Conservation (phyloP, 768 basidiomycete genomes). For the Coprinopsis sp. region DNA sequence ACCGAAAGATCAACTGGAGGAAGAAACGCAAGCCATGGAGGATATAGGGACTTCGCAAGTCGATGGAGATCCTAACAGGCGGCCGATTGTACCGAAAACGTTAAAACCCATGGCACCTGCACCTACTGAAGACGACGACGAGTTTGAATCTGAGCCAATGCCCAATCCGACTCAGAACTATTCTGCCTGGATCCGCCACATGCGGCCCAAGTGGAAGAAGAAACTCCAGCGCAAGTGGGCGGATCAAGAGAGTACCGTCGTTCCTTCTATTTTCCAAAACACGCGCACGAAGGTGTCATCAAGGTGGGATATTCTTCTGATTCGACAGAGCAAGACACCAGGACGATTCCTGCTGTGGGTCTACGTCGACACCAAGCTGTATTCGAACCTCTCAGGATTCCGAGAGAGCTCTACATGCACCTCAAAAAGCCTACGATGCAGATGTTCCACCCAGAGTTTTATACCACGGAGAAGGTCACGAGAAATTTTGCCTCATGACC, state of each 20-base stretch:
- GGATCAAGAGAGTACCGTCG: constrained; percentile 42
- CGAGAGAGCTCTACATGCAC: constrained; percentile 91
- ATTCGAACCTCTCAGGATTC: constrained; percentile 82
- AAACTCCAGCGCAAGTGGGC: constrained; percentile 10
- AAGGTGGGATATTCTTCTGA: constrained; percentile 93
- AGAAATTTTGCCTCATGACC: constrained; percentile 76
- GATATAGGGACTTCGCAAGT: constrained; percentile 2
- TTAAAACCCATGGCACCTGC: constrained; percentile 26
- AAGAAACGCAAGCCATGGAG: constrained; percentile 26
- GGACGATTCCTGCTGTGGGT: constrained; percentile 93
- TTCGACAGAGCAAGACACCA: constrained; percentile 67
- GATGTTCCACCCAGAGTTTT: constrained; percentile 65
- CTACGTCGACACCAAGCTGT: constrained; percentile 71
- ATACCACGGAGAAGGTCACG: constrained; percentile 67
- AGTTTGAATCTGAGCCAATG: constrained; percentile 35
- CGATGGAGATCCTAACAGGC: not conserved
- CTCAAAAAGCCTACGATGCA: constrained; percentile 65
- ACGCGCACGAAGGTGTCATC: constrained; percentile 40
- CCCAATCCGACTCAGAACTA: constrained; percentile 68
- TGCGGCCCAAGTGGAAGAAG: constrained; percentile 74
- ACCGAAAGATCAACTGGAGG: constrained; percentile 35
- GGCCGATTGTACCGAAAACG: constrained; percentile 15
- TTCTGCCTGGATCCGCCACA: constrained; percentile 69
- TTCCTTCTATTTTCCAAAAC: constrained; percentile 74
- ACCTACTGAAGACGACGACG: constrained; percentile 40